Evolutionary conservation across 805 yeast species (phyloP).

Genomic region (Schizosaccharomyces lindneri): DNA sequence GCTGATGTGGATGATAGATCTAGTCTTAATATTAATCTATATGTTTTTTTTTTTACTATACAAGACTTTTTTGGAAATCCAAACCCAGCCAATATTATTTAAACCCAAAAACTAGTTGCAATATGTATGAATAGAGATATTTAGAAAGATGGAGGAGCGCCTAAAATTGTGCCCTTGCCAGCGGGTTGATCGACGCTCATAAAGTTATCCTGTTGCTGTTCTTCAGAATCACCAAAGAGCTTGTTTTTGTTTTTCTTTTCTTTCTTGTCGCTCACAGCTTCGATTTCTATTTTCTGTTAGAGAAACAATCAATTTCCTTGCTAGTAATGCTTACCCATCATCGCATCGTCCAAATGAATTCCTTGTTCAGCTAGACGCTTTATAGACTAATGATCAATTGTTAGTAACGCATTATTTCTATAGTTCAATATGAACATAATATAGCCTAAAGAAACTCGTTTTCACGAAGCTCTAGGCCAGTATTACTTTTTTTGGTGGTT

Average conservation of each 20-base stretch:
- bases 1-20: too few species aligned
- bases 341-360: neutral
- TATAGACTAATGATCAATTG: neutral
- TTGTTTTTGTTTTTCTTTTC: neutral
- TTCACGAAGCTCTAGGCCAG: neutral
- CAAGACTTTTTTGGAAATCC: neutral
- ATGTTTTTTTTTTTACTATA: too few species aligned
- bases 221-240: neutral
- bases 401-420: neutral
- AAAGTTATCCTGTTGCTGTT: neutral
- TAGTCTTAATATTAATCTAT: too few species aligned
- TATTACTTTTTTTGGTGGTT: too few species aligned
- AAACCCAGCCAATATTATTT: neutral
- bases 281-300: neutral
- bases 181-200: constrained; percentile 23
- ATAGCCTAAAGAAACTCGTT: neutral
- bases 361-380: neutral
- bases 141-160: constrained; percentile 21
- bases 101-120: neutral
- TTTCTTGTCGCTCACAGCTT: neutral
- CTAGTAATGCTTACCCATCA: neutral
- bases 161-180: constrained; percentile 27
- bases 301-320: neutral
- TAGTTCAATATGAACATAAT: neutral
- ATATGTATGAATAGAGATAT: neutral